Conservation (phyloP, 139 green algal genomes). For the Monoraphidium neglectum region DNA sequence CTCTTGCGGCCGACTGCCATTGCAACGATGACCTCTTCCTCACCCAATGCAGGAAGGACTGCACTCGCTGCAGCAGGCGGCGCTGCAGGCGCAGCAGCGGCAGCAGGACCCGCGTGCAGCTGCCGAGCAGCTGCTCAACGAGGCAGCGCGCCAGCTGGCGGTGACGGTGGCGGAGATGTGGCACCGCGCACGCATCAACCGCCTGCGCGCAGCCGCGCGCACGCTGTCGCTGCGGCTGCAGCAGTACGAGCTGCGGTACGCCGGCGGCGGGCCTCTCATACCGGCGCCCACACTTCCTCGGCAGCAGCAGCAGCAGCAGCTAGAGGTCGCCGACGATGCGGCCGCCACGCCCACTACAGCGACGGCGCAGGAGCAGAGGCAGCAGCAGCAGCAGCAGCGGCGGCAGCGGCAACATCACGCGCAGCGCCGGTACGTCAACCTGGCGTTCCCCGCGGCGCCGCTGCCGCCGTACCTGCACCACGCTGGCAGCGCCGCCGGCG, state of each 20-base stretch:
- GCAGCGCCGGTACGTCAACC: too few species aligned
- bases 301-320: background rate
- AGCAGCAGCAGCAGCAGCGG: background rate
- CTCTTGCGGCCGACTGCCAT: background rate
- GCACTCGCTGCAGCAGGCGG: constrained; percentile 3
- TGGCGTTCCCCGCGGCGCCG: too few species aligned
- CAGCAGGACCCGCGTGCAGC: background rate
- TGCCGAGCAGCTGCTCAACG: background rate
- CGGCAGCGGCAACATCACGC: background rate
- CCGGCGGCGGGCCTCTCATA: background rate
- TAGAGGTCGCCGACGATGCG: background rate
- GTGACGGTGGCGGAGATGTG: background rate
- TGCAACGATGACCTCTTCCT: too few species aligned
- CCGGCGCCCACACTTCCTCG: background rate
- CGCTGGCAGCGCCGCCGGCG: too few species aligned
- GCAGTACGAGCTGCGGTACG: background rate
- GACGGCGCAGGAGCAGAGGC: constrained; percentile 12
- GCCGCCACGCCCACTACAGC: background rate
- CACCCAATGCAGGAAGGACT: constrained; percentile 9
- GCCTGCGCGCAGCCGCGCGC: constrained; percentile 8
- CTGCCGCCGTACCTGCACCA: too few species aligned
- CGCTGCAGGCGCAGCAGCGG: background rate
- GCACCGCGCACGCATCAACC: constrained; percentile 4
- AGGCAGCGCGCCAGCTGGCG: background rate
- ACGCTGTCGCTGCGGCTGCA: constrained; percentile 13